Percentiles rank a stretch among this genome's conserved stretches.
phyloP scores from a whole-genome alignment of 106 monocot genomes.

The Dendrobium nobile region DNA sequence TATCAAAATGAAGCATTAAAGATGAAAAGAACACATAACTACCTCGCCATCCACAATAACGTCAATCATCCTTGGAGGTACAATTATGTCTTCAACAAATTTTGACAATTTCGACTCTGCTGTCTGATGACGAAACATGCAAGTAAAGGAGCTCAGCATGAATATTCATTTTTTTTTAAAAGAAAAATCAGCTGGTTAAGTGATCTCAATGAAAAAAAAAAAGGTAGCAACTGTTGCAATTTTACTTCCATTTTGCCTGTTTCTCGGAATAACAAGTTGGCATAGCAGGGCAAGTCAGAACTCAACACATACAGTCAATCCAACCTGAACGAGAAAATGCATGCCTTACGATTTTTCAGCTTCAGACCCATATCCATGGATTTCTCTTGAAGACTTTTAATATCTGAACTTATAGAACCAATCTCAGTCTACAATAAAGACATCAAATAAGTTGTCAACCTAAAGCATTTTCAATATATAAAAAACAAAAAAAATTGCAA shows the following conservation, averaged over 20 bases:
- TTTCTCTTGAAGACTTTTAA: slow-evolving; percentile 94
- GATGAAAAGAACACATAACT: neutral
- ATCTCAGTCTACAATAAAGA: slow-evolving; percentile 73
- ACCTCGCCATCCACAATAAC: slow-evolving; percentile 94
- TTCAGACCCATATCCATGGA: slow-evolving; percentile 99
- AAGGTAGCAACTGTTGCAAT: neutral
- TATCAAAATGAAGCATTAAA: neutral
- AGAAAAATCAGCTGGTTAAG: neutral
- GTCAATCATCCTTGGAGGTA: slow-evolving; percentile 96
- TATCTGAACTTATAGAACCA: slow-evolving; percentile 99
- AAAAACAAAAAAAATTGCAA: neutral
- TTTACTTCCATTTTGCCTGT: neutral
- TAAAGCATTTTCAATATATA: neutral
- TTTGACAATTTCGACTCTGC: slow-evolving; percentile 87
- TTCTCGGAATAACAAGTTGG: neutral
- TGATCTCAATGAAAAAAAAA: neutral
- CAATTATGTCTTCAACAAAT: slow-evolving; percentile 97
- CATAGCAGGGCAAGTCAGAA: neutral
- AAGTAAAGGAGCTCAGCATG: slow-evolving; percentile 4
- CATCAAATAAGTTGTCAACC: neutral
- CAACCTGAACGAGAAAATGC: neutral
- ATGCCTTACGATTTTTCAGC: slow-evolving; percentile 95
- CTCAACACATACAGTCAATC: neutral
- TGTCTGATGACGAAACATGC: slow-evolving; percentile 31
- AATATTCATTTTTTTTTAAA: neutral